Base-by-base conservation (phyloP, 192 early-diverging fungal species). In the Entrophospora sp. region DNA sequence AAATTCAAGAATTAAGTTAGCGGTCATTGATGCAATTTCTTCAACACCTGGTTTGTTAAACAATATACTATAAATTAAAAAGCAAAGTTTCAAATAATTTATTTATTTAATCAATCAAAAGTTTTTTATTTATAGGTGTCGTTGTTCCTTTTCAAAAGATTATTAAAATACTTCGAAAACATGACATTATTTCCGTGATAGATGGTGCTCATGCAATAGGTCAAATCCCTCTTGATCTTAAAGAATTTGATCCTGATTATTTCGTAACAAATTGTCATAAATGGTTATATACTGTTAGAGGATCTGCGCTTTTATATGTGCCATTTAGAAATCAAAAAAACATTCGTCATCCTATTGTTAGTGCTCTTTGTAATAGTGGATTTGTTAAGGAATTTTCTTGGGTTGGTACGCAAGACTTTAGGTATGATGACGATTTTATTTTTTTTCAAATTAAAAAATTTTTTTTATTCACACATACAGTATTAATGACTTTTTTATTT, bases 171-270 rank as follows among this genome's bases (percentile, higher is more conserved):
- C 51, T 69, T 16, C 67, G 73, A 14, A 58, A 76, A 20, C 56
- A 85, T 55, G 68, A 75, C 16, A 82, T 87, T 63, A 48, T 83
- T 40, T 79, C 79, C 5, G 68, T 83, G 61, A 72, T 89, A 13
- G 87, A 89, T 67, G 87, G 81, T 37, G 86, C 87, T 7, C 87
- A 89, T 63, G 68, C 83, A 20, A 79, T 89, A 48, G 85, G 85
- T 9, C 86, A 88, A 67, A 79, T 89, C 20, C 83, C 81, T 35
- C 49, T 87, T 1, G 68, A 86, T 36, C 38, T 88, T 5, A 61
- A 62, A 20, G 75, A 77, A 37, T 64, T 78, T 14, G 66, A 75
- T 48, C 79, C 86, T 0, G 89, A 91, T 61, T 91, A 85, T 55
- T 85, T 81, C 52, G 79, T 84, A n/a, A 77, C 79, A 38, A 85